A percentile compares a stretch with the other conserved stretches of the same genome.
Evolutionary conservation across 352 stramenopile genomes (phyloP).

Genomic region (Lagenidium giganteum): DNA sequence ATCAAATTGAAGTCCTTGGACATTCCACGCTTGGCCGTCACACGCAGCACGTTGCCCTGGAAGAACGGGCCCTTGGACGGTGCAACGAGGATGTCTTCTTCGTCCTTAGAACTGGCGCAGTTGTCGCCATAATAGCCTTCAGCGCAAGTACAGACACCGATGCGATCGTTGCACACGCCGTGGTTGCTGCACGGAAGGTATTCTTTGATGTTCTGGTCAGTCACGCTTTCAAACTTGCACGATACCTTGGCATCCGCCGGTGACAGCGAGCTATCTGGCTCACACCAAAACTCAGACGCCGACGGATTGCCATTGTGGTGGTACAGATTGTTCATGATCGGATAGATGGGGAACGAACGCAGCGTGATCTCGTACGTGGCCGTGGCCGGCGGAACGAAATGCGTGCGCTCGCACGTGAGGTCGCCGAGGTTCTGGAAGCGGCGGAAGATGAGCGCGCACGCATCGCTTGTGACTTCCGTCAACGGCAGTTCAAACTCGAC

Average conservation of each 20-base stretch:
- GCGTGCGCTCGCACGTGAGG: slow-evolving; percentile 23
- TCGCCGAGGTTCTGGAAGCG: slow-evolving; percentile 53
- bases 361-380: slow-evolving; percentile 41
- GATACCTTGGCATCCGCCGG: slow-evolving; percentile 15
- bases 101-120: slow-evolving; percentile 42
- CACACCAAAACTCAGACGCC: slow-evolving; percentile 38
- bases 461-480: slow-evolving; percentile 29
- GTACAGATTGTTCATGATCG: slow-evolving; percentile 66
- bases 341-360: slow-evolving; percentile 41
- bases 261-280: slow-evolving; percentile 19
- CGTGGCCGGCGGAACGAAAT: slow-evolving; percentile 16
- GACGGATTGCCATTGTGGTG: slow-evolving; percentile 44
- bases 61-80: slow-evolving; percentile 41
- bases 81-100: slow-evolving; percentile 32
- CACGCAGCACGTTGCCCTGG: slow-evolving; percentile 41
- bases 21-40: slow-evolving; percentile 27
- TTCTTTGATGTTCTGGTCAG: slow-evolving; percentile 26
- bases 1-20: slow-evolving; percentile 48
- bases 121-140: slow-evolving; percentile 47
- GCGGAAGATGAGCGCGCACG: slow-evolving; percentile 42
- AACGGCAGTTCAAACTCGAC: slow-evolving; percentile 48
- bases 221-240: slow-evolving; percentile 35
- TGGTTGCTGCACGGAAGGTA: slow-evolving; percentile 50
- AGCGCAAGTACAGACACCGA: slow-evolving; percentile 39
- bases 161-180: slow-evolving; percentile 29